Evolutionary conservation across 345 rosid species (phyloP), one percentile per base, ranked within the genome.

Genomic region (Brassica cretica): DNA sequence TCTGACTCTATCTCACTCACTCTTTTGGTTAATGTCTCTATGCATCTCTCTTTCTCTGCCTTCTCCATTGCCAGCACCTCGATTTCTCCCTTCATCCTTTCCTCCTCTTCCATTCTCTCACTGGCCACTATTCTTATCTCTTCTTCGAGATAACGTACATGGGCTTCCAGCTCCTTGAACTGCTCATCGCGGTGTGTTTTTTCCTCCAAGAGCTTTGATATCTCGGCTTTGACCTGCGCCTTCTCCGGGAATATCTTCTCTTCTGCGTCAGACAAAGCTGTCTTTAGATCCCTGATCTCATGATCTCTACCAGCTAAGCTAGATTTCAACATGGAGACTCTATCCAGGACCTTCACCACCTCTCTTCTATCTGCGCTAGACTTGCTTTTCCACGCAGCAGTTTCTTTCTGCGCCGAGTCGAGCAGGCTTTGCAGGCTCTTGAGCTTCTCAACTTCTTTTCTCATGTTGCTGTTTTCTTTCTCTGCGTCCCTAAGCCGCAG

Each of bases 231-330:
- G 32, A 91, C 83, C 71, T 85, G 88, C 18, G 90, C 82, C 74
- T 88, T 88, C 79, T 94, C 97, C 0, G 90, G 89, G 44, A 88
- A 89, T 30, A 91, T 88, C 81, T 80, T 91, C 82, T 88, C 81
- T 80, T 92, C 92, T 7, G 96, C 88, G 44, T 88, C 90, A 18
- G 89, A 83, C 16, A 92, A 70, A 18, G 87, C 88, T 24, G 74
- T 76, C 75, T 90, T 93, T 44, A 91, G 76, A 70, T 84, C 88
- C 82, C 86, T 84, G 73, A 89, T 74, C 83, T 95, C 98, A 46
- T 81, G 79, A 82, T 91, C 98, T 68, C 93, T 86, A 81, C 87
- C 93, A 2, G 90, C 86, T 78, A 95, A 79, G 76, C 93, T 92
- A 9, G 80, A 84, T 77, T 89, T 86, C 62, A 87, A 75, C 85